Base-by-base conservation (phyloP, 352 stramenopile genomes). In the Phytophthora pinifolia region DNA sequence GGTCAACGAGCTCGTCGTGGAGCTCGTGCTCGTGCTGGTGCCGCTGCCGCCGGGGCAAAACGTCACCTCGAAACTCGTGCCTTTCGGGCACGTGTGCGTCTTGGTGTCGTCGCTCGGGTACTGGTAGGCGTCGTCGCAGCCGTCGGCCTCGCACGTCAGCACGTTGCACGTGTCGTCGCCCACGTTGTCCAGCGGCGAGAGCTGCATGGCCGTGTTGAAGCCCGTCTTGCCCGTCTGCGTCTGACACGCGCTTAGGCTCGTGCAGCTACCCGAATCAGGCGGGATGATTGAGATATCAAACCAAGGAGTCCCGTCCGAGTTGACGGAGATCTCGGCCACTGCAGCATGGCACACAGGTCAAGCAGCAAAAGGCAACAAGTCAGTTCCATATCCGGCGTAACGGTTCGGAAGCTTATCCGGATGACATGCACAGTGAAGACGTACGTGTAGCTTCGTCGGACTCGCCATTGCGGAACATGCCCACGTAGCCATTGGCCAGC, bases 251-350 rank as follows among this genome's bases (percentile, higher is more conserved):
- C 43, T 68, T 22, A 78, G 55, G 30, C 69, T 86, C 37, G 54
- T 59, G 45, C 78, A 86, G 43, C 63, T 70, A 0, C 62, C 58
- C 1, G 74, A 58, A 17, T 70, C 56, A 6, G 78, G 75, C 30
- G 72, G 67, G 46, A 85, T 79, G 50, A 78, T 82, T 10, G 69
- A 80, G 54, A 82, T 81, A 48, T 85, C 74, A 45, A 79, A 85
- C 74, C 74, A 85, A 13, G 70, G 59, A 32, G 45, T 73, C 18
- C 70, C 70, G 9, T 67, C 47, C 22, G 67, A 65, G 54, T 72
- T 58, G 18, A 82, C 56, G 3, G 69, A 75, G 48, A 85, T 75
- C 51, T 85, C 74, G 29, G 64, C 71, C 46, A 85, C 68, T 79
- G 45, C 37, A 65, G 46, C 3, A 36, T 35, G 37, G 17, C 2